Conservation (phyloP, 1,284 basidiomycete species). For the Ustilago shanxiensis region DNA sequence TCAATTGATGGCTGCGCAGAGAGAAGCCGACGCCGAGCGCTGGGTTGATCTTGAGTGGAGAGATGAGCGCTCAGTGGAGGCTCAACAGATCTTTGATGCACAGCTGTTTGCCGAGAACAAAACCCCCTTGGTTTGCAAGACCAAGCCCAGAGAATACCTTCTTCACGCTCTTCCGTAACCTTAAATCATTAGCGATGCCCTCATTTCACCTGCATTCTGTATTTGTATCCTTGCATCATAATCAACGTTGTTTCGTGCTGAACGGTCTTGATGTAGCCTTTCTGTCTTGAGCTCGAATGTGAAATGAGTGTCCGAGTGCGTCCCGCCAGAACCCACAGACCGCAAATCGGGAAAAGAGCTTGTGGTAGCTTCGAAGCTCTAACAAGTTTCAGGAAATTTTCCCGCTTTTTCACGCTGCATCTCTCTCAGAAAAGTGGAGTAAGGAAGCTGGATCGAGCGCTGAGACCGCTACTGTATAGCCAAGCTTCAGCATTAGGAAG, state of each 20-base stretch:
- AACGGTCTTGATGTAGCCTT: not conserved
- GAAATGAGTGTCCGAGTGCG: too few species aligned
- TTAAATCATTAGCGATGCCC: too few species aligned
- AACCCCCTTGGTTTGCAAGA: conserved; percentile 45
- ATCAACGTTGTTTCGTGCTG: not conserved
- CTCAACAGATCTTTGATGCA: conserved; percentile 47
- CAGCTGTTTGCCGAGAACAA: conserved; percentile 59
- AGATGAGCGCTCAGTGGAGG: conserved; percentile 43
- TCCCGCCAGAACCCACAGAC: too few species aligned
- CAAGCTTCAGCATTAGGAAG: not conserved
- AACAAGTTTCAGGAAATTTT: not conserved
- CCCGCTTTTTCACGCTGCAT: conserved; percentile 24
- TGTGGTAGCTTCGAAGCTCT: not conserved
- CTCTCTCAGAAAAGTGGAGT: conserved; percentile 2
- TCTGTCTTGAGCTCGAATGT: not conserved
- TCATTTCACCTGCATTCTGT: conserved; percentile 13
- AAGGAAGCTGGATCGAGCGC: conserved; percentile 7
- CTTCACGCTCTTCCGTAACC: conserved; percentile 37
- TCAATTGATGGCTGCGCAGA: conserved; percentile 57
- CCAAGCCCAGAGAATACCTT: conserved; percentile 60
- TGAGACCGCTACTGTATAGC: conserved; percentile 4
- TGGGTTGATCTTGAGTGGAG: conserved; percentile 68
- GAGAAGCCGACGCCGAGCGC: conserved; percentile 67
- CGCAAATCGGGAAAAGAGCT: too few species aligned
- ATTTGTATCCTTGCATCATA: conserved; percentile 27